Conservation (phyloP, 148 eudicot genomes). For the Spergularia bocconei region DNA sequence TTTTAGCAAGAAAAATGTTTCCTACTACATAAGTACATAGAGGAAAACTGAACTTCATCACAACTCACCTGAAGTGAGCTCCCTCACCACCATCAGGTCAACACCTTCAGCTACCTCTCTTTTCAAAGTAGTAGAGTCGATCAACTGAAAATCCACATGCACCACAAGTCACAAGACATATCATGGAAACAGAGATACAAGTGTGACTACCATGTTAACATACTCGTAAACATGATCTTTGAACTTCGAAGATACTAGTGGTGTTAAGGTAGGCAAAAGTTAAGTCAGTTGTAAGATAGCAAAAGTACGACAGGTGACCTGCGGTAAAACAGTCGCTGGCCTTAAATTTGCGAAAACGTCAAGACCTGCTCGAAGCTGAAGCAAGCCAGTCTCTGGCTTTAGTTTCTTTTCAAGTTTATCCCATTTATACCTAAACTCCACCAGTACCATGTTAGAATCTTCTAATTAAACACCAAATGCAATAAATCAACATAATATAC, state of each 20-base stretch:
- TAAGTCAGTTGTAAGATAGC: neutral
- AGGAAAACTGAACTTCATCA: neutral
- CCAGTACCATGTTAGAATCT: neutral
- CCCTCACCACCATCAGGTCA: constrained; percentile 95
- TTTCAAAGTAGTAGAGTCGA: constrained; percentile 87
- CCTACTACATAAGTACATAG: neutral
- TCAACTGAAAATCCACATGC: constrained; percentile 45
- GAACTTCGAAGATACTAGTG: constrained; percentile 7
- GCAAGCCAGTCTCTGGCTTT: constrained; percentile 96
- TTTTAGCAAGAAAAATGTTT: constrained; percentile 2
- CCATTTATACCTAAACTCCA: constrained; percentile 74
- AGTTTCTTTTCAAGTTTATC: constrained; percentile 79
- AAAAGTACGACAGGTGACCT: constrained; percentile 40
- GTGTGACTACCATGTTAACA: neutral
- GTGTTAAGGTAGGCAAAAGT: neutral
- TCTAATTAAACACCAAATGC: neutral
- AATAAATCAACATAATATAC: neutral
- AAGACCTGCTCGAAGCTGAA: constrained; percentile 93
- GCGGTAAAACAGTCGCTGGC: constrained; percentile 91
- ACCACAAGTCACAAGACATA: neutral
- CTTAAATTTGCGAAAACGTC: constrained; percentile 94
- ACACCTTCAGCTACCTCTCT: constrained; percentile 98
- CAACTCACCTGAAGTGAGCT: constrained; percentile 84
- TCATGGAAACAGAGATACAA: constrained; percentile 1
- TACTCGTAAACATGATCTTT: neutral